These are phyloP conservation scores for Collybiopsis confluens DNA, from an alignment of 768 basidiomycete species.

Conservation along the genomic window DNA sequence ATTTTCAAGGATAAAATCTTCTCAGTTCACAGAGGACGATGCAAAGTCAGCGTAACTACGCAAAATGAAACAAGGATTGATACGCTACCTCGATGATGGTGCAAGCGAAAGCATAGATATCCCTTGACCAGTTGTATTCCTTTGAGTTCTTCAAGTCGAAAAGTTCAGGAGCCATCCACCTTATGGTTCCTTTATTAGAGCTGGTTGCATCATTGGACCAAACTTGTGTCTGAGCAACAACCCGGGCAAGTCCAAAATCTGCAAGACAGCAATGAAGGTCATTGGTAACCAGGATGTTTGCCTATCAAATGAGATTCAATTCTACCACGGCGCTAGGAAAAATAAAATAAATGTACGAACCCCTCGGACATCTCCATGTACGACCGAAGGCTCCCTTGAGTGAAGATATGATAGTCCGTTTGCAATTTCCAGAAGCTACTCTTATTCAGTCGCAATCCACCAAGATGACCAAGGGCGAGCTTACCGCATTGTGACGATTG, in stretches of 20 bases:
- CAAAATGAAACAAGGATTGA: not conserved
- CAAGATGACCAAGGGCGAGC: not conserved
- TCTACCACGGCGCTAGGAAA: no score
- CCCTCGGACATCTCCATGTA: slow-evolving; percentile 34
- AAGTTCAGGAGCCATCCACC: slow-evolving; percentile 11
- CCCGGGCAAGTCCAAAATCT: slow-evolving; percentile 19
- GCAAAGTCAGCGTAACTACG: no score
- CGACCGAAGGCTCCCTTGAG: not conserved
- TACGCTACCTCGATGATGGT: not conserved
- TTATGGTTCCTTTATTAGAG: not conserved
- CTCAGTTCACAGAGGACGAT: not conserved
- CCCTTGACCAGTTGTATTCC: not conserved
- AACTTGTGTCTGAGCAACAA: slow-evolving; percentile 1
- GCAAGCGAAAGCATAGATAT: not conserved
- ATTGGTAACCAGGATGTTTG: not conserved
- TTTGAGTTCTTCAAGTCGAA: not conserved
- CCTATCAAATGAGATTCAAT: no score
- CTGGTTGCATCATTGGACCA: slow-evolving; percentile 9
- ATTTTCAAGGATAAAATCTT: slow-evolving; percentile 5
- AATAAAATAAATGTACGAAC: not conserved
- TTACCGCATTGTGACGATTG: not conserved
- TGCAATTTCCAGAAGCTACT: not conserved
- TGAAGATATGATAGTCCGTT: no score
- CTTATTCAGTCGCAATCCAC: no score
- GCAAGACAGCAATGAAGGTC: slow-evolving; percentile 22